A percentile compares a stretch with the other conserved stretches of the same genome.
phyloP scores from a whole-genome alignment of 805 yeast genomes.

The Zygotorulaspora danielsina region DNA sequence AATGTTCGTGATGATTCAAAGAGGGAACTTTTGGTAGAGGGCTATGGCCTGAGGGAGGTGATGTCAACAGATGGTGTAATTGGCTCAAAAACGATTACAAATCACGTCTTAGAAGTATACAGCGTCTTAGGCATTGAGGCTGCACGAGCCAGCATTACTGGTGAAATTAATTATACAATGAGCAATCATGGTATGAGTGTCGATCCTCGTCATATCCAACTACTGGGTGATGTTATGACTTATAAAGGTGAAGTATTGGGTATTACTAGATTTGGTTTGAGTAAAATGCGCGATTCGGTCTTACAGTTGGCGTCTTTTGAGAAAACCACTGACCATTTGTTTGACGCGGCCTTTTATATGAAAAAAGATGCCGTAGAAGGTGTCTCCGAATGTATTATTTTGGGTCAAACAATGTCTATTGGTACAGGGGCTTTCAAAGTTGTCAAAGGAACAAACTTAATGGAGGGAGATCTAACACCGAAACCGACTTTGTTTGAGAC shows the following conservation, averaged over 20 bases:
- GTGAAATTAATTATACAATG: slow-evolving; percentile 96
- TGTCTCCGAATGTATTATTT: slow-evolving; percentile 93
- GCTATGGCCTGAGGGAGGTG: slow-evolving; percentile 92
- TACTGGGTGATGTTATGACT: slow-evolving; percentile 97
- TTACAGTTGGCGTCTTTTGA: slow-evolving; percentile 95
- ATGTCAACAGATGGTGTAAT: slow-evolving; percentile 97
- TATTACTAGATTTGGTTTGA: slow-evolving; percentile 94
- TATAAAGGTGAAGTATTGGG: slow-evolving; percentile 98
- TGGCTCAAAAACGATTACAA: slow-evolving; percentile 81
- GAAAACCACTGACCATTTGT: slow-evolving; percentile 96
- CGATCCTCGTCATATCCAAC: slow-evolving; percentile 98
- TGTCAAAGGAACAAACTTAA: slow-evolving; percentile 53
- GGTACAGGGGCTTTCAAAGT: slow-evolving; percentile 97
- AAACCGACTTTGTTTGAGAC: slow-evolving; percentile 48
- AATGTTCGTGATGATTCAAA: slow-evolving; percentile 82
- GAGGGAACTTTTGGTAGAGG: slow-evolving; percentile 93
- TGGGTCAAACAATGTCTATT: slow-evolving; percentile 95
- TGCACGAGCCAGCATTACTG: slow-evolving; percentile 86
- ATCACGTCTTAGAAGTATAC: slow-evolving; percentile 86
- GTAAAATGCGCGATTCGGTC: slow-evolving; percentile 98
- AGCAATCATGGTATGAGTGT: slow-evolving; percentile 99
- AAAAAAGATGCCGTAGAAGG: slow-evolving; percentile 95
- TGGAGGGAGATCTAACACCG: slow-evolving; percentile 41
- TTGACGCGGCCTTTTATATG: slow-evolving; percentile 98
- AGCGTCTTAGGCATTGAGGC: slow-evolving; percentile 96